Evolutionary conservation across 2,329 filamentous ascomycete genomes (phyloP), one percentile per base, ranked within the genome.

Genomic region (Colletotrichum sp.): DNA sequence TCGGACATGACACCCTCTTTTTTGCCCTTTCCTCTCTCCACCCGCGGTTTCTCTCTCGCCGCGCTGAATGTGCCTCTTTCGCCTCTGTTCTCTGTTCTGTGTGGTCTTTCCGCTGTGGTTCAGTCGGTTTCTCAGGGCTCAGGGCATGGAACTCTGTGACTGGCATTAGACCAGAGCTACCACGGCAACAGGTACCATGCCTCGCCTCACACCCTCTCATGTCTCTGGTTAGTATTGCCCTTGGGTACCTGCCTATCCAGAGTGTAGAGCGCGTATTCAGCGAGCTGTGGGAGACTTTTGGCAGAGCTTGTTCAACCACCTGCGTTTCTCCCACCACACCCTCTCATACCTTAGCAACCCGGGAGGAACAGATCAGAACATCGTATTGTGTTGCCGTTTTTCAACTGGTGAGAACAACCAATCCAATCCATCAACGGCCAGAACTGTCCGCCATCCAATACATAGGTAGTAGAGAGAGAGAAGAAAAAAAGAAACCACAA

Each of bases 1-100:
- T 71, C 77, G 59, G 72, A 72, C 75, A 77, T 75, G 52, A 71
- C 68, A 69, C 67, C 59, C 64, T 55, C 61, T 70, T 76, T 48
- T 60, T 39, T 34, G 36, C 59, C 39, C 66, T 57, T 65, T 68
- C 39, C 60, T 67, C 57, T 66, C 39, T 70, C 43, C 32, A 21
- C 52, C 30, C 26, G 24, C 32, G 30, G 39, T n/a, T n/a, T 43
- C 39, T n/a, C 48, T 32, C 55, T 24, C 71, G 61, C 55, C 64
- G 55, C 39, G 57, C 12, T 61, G 24, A n/a, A 43, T 43, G 39
- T 43, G 39, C 39, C 39, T 43, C 16, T 26, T 57, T 43, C 72
- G 39, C 16, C 68, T 59, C 32, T 64, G 67, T 26, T 30, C 57
- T n/a, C 16, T 39, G 55, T 30, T 48, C 52, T 60, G 64, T 60